Base-by-base conservation (phyloP, 768 basidiomycete species). In the Chalciporus pseudorubinellus region DNA sequence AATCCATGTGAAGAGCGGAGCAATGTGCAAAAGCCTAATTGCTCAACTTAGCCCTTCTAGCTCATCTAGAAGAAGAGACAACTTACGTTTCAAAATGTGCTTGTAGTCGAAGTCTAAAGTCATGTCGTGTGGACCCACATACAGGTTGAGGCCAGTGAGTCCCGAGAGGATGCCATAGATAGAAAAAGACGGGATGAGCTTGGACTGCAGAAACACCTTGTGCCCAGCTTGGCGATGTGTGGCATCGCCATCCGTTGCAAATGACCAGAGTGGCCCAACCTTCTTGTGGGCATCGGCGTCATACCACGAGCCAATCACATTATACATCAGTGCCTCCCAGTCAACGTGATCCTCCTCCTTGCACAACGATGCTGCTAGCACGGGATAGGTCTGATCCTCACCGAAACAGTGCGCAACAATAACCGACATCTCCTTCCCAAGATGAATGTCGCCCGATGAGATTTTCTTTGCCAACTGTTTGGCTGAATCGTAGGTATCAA, bases 1-100 rank as follows among this genome's bases (percentile, higher is more conserved):
- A 28, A 20, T 24, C 40, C 3, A 13, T 36, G 20, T 18, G 40
- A 39, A 3, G 51, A 52, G 19, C 55, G 50, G 12, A 59, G 21
- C 1, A 56, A 38, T 0, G 55, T 59, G 42, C 55, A 59, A 4
- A 57, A n/a, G 3, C 59, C 59, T 60, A 12, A 3, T 3, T 18
- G 6, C 11, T 39, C 8, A 28, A 22, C 28, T 46, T 34, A 46
- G 33, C 22, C 29, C n/a, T n/a, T n/a, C n/a, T n/a, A n/a, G n/a
- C n/a, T n/a, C n/a, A n/a, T n/a, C n/a, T n/a, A n/a, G n/a, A n/a
- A n/a, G n/a, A n/a, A n/a, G n/a, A 26, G 26, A 41, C 26, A 16
- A 56, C 51, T 26, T 52, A 60, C 55, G 34, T 43, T 62, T 62
- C 34, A 58, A 43, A 6, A 58, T 20, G 22, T 62, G 61, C 33